phyloP scores from a whole-genome alignment of 495 filamentous ascomycete species.

The Penicillium herquei region DNA sequence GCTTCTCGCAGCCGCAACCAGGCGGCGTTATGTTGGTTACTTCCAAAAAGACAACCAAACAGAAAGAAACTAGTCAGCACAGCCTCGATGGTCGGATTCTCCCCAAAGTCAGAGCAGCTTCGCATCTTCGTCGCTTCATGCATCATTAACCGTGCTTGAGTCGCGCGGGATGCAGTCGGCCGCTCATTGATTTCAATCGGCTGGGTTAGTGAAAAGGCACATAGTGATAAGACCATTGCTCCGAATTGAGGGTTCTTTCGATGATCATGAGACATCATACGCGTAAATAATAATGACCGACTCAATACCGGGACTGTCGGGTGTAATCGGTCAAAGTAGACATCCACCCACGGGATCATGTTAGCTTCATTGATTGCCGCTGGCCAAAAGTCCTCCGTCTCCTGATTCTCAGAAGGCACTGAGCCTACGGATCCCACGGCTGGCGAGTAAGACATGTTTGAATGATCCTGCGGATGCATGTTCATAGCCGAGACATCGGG shows the following conservation, averaged over 20 bases:
- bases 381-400: constrained; percentile 31
- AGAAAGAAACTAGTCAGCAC: constrained; percentile 78
- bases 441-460: constrained; percentile 22
- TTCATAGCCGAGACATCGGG: constrained; percentile 19
- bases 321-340: constrained; percentile 82
- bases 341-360: constrained; percentile 65
- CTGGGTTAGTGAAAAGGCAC: constrained; percentile 82
- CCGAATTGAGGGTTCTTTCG: constrained; percentile 67
- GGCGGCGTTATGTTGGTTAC: constrained; percentile 55
- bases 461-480: constrained; percentile 19
- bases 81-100: constrained; percentile 65
- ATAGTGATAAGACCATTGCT: constrained; percentile 67
- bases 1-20: constrained; percentile 63
- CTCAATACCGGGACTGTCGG: constrained; percentile 76
- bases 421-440: constrained; percentile 14
- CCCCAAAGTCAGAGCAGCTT: constrained; percentile 72
- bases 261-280: constrained; percentile 59
- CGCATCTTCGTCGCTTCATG: constrained; percentile 75
- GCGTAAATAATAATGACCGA: constrained; percentile 59
- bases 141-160: constrained; percentile 60
- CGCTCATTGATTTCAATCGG: constrained; percentile 59
- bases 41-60: constrained; percentile 72
- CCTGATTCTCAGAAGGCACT: constrained; percentile 18
- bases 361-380: constrained; percentile 39
- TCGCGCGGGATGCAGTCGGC: constrained; percentile 43